A percentile compares a stretch with the other conserved stretches of the same genome.
Conservation (phyloP, 139 green algal genomes). For the Nannochloris sp. region DNA sequence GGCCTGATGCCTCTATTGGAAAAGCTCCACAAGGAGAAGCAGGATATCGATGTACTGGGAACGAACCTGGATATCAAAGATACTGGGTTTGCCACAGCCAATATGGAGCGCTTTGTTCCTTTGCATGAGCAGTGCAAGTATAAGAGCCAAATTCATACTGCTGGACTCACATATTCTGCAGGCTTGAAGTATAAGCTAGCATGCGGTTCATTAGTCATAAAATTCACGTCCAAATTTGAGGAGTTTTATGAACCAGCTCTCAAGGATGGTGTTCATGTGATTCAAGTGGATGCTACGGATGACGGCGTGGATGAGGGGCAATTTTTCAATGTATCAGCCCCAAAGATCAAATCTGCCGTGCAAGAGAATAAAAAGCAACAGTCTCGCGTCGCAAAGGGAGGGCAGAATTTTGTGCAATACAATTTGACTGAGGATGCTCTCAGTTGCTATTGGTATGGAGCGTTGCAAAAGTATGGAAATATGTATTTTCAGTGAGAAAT, state of each 20-base stretch:
- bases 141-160: constrained; percentile 26
- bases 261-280: constrained; percentile 15
- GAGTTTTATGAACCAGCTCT: constrained; percentile 35
- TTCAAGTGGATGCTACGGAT: constrained; percentile 10
- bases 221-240: constrained; percentile 16
- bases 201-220: constrained; percentile 25
- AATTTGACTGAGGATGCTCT: constrained; percentile 21
- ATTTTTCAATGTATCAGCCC: constrained; percentile 18
- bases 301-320: constrained; percentile 10
- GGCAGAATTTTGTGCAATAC: constrained; percentile 20
- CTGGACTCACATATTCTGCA: constrained; percentile 26
- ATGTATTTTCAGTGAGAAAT: constrained; percentile 17
- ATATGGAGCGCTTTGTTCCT: constrained; percentile 17
- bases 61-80: constrained; percentile 16
- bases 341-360: constrained; percentile 22
- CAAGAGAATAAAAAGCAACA: constrained; percentile 5
- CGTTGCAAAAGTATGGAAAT: constrained; percentile 19
- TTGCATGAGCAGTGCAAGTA: constrained; percentile 26
- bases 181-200: constrained; percentile 34
- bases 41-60: constrained; percentile 10
- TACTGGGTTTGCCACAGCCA: constrained; percentile 18
- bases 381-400: constrained; percentile 11
- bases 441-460: constrained; percentile 28
- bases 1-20: constrained; percentile 25
- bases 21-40: not conserved